Evolutionary conservation across 345 rosid genomes (phyloP).

Genomic region (Melaleuca alternifolia): DNA sequence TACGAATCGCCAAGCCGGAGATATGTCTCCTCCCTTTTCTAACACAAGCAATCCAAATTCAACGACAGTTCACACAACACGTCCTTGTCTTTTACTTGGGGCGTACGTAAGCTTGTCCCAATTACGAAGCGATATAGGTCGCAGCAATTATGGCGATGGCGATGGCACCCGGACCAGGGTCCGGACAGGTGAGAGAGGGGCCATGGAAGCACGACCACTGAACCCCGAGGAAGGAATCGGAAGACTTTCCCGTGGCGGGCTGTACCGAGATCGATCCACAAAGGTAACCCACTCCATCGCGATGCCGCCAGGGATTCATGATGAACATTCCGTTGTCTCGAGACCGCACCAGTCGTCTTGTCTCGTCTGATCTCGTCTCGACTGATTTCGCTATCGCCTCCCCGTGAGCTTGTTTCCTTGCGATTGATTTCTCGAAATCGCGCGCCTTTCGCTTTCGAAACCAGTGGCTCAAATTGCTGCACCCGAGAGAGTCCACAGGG

Average conservation of each 20-base stretch:
- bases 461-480: not conserved
- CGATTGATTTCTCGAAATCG: not conserved
- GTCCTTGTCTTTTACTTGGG: not conserved
- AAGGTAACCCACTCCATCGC: not conserved
- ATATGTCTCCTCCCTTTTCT: not conserved
- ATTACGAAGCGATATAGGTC: not conserved
- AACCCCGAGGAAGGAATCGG: not conserved
- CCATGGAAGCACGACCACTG: not conserved
- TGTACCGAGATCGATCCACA: not conserved
- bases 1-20: not conserved
- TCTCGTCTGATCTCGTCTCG: too few species aligned
- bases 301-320: not conserved
- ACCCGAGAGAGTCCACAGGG: not conserved
- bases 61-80: not conserved
- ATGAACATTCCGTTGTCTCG: not conserved
- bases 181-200: not conserved
- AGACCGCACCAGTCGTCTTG: not conserved
- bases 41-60: not conserved
- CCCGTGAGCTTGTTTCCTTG: too few species aligned
- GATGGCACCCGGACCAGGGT: not conserved
- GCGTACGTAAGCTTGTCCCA: not conserved
- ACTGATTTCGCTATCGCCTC: too few species aligned
- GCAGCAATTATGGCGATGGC: not conserved
- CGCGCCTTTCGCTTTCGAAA: not conserved
- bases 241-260: not conserved